Percentiles rank a stretch among this genome's conserved stretches.
Evolutionary conservation across 176 grass and related monocot genomes (phyloP).

Genomic region (Aechmea fasciata): DNA sequence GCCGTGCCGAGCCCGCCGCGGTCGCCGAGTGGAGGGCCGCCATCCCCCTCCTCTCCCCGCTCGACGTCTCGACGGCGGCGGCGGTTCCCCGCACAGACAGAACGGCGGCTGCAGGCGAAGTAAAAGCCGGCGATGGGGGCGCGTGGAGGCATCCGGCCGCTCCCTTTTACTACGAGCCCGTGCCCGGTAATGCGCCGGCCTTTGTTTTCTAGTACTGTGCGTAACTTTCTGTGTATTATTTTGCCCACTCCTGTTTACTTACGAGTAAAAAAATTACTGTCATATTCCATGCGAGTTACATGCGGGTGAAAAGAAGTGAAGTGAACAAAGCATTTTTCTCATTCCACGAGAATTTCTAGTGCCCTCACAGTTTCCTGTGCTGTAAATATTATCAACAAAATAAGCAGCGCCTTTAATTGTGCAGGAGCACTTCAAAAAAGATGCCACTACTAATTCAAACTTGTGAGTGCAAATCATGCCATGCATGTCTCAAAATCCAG

Average conservation of each 20-base stretch:
- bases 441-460: no score
- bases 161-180: constrained; percentile 27
- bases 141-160: constrained; percentile 30
- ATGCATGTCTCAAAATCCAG: no score
- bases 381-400: no score
- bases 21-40: constrained; percentile 27
- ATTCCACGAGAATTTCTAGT: no score
- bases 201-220: constrained; percentile 25
- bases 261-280: no score
- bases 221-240: constrained; percentile 1
- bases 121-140: background rate
- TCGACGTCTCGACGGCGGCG: constrained; percentile 11
- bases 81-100: background rate
- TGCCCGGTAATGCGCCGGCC: constrained; percentile 13
- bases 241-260: constrained; percentile 3
- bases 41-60: constrained; percentile 34
- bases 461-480: no score
- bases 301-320: no score
- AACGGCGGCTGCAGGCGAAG: constrained; percentile 6
- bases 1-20: constrained; percentile 7
- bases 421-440: no score
- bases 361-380: no score
- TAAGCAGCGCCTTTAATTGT: no score
- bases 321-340: no score
- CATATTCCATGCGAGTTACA: no score